Evolutionary conservation across 306 rosid genomes (phyloP).

Genomic region (Malus asiatica): DNA sequence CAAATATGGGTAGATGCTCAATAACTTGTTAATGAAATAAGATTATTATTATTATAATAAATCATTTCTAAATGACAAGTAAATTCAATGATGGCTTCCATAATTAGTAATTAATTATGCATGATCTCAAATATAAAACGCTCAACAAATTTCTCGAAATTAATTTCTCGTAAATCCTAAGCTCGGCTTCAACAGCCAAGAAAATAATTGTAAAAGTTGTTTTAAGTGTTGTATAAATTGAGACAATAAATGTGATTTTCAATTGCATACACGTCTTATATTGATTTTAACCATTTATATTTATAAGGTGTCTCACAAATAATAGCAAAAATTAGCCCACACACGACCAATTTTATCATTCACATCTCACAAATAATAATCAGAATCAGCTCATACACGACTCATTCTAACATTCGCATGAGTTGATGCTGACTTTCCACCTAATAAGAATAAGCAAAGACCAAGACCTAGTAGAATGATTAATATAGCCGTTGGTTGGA

Average conservation of each 20-base stretch:
- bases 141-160: background rate
- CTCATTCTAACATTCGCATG: too few species aligned
- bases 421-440: background rate
- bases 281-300: too few species aligned
- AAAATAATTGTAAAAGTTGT: too few species aligned
- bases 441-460: conserved; percentile 2
- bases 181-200: too few species aligned
- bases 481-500: conserved; percentile 38
- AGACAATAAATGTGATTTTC: too few species aligned
- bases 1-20: background rate
- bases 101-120: too few species aligned
- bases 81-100: background rate
- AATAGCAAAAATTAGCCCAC: background rate
- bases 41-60: background rate
- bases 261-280: too few species aligned
- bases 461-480: conserved; percentile 46
- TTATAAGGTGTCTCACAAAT: too few species aligned
- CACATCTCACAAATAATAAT: background rate
- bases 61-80: background rate
- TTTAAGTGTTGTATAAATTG: too few species aligned
- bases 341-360: too few species aligned
- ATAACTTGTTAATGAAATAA: background rate
- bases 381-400: background rate
- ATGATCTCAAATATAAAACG: background rate
- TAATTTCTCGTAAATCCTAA: background rate